Evolutionary conservation across 805 yeast species (phyloP), one percentile per base, ranked within the genome.

Genomic region (Saturnispora besseyi): DNA sequence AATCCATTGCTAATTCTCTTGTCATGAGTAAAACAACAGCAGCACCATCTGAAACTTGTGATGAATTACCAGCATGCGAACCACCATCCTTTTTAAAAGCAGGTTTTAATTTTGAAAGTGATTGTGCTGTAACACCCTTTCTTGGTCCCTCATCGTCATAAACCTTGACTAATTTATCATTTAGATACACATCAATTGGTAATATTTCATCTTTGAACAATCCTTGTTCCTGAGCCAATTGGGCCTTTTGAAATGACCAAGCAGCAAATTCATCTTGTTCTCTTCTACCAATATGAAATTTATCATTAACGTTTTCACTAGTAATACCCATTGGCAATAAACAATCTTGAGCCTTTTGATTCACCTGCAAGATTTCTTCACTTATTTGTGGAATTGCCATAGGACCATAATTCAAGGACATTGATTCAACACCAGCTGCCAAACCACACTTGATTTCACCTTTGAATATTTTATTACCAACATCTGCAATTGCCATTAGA

Each of bases 321-420:
- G 98, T 91, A 61, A 83, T 82, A 43, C 98, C 98, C 98, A 91
- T 91, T 57, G 98, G 98, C 55, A 91, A 79, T 67, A 84, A 70
- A 70, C 97, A 91, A 66, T 82, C 82, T 54, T 72, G 72, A n/a
- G 84, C 82, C 44, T 71, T 76, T 45, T 64, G 61, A 56, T 73
- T 65, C 9, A 64, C 63, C 42, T 70, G 61, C 60, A 78, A 62
- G 15, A 69, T 68, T 5, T 46, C 40, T 21, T 76, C 74, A 11
- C 87, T 79, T 52, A 83, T 72, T 40, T 72, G 69, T 10, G 88
- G 84, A 52, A 83, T 70, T 38, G 91, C 79, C 57, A 77, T 77
- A 24, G 93, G 85, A n/a, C 93, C 93, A 66, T 86, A 89, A 71
- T 83, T 82, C 55, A 76, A 72, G n/a, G 95, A 77, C 98, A 91